Evolutionary conservation across 306 rosid species (phyloP), one percentile per base, ranked within the genome.

Genomic region (Crataegus laevigata): DNA sequence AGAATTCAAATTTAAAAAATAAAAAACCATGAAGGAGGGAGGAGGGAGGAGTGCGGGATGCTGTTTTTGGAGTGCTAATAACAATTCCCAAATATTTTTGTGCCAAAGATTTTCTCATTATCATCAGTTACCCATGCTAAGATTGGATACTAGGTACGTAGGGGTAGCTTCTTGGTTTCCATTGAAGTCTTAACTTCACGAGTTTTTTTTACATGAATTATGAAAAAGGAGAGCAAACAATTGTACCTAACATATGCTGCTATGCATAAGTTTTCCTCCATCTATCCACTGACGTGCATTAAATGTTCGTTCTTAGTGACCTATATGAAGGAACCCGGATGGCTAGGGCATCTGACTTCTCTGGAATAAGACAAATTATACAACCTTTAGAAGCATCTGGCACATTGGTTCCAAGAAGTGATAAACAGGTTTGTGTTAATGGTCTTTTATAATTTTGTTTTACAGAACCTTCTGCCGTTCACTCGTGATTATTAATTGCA

Each of bases 261-360:
- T 40, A 40, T 57, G 40, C 28, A 13, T 40, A 61, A 21, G 60
- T 51, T 57, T 61, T 42, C 71, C 42, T 38, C 63, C 17, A 18
- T 54, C 42, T 22, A 32, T 73, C 71, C 13, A 60, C 77, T 80
- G 43, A 88, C 68, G 57, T 69, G 22, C 50, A 25, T 78, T 60
- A 58, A 66, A 74, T 79, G 75, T 77, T 78, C 75, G 24, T 66
- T 71, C 61, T 19, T 66, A 94, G 99, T 74, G 99, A 96, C 71
- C 93, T 89, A 54, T 96, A 96, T 15, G 99, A 96, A 88, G 99
- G 98, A 77, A 96, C 99, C 32, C 96, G 99, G 75, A 83, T 72
- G 87, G 99, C 99, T 71, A 83, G 69, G 75, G 83, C 60, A 40
- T 64, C 88, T 21, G 99, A 96, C 84, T 47, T 96, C 79, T 64